Evolutionary conservation across 495 filamentous ascomycete genomes (phyloP).

Genomic region (Diplogelasinospora grovesii): DNA sequence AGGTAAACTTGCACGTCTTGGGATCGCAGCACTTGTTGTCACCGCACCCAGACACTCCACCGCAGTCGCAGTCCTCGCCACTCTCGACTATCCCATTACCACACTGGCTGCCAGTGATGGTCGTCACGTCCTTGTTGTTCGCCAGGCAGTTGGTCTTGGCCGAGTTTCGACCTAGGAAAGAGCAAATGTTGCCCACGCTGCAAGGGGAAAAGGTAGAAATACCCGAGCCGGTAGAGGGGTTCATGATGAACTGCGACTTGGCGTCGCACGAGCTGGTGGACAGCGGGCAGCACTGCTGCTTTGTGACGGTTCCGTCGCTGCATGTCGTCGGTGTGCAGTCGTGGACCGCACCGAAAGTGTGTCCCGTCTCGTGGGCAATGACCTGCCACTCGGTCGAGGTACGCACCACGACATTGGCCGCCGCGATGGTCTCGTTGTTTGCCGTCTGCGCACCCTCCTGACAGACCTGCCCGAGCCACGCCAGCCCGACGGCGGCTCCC

Average conservation of each 20-base stretch:
- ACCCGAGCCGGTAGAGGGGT: conserved; percentile 68
- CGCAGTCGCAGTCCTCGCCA: conserved; percentile 95
- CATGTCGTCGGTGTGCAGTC: conserved; percentile 76
- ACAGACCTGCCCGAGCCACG: conserved; percentile 90
- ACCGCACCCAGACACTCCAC: conserved; percentile 63
- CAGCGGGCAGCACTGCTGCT: conserved; percentile 85
- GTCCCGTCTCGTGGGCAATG: conserved; percentile 91
- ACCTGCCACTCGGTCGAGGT: conserved; percentile 90
- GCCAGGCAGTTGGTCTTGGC: conserved; percentile 71
- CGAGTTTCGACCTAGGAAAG: conserved; percentile 73
- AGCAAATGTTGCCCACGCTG: conserved; percentile 89
- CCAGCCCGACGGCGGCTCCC: conserved; percentile 79
- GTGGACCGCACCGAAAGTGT: conserved; percentile 94
- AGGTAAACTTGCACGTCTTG: conserved; percentile 80
- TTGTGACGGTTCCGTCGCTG: conserved; percentile 44
- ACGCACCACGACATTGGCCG: conserved; percentile 84
- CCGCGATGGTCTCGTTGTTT: conserved; percentile 60
- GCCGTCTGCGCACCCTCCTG: conserved; percentile 46
- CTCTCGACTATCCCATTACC: conserved; percentile 95
- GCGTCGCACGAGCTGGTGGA: conserved; percentile 66
- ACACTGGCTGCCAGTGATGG: conserved; percentile 80
- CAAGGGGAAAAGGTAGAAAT: conserved; percentile 81
- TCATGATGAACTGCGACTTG: conserved; percentile 80
- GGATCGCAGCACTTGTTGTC: conserved; percentile 78
- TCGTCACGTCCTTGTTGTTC: conserved; percentile 75